Conservation (phyloP, 2,329 filamentous ascomycete species). For the Penicillium psychrosexuale region DNA sequence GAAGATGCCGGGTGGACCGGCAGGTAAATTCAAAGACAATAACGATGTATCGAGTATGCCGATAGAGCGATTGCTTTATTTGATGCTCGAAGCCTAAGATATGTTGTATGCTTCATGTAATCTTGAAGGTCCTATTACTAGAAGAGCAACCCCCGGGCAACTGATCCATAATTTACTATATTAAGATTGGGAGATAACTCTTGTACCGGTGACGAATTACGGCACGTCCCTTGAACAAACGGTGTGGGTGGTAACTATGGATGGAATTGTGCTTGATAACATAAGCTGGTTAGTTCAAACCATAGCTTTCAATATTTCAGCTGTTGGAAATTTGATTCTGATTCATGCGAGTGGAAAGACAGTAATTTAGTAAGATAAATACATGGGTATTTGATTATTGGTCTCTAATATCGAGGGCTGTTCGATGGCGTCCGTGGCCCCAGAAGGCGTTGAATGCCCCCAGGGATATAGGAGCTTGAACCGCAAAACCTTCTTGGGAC, state of each 20-base stretch:
- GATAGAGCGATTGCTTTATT: background rate
- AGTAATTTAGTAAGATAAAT: background rate
- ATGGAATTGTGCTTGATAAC: slow-evolving; percentile 19
- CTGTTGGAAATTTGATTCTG: background rate
- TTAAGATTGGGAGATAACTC: background rate
- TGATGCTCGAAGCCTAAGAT: background rate
- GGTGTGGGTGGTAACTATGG: slow-evolving; percentile 17
- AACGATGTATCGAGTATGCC: background rate
- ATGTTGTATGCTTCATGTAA: background rate
- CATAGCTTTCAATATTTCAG: background rate
- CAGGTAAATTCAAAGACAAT: background rate
- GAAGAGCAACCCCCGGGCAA: background rate
- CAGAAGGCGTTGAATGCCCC: background rate
- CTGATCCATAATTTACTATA: background rate
- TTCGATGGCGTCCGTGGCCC: background rate
- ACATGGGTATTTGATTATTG: slow-evolving; percentile 1
- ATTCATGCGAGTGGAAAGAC: background rate
- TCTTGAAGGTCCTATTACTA: background rate
- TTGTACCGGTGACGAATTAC: background rate
- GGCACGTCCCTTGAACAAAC: background rate
- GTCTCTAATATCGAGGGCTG: background rate
- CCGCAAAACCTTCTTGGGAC: background rate
- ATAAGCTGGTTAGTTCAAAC: background rate
- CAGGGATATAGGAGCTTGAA: background rate
- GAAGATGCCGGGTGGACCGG: background rate